These are phyloP conservation scores for Orbilia quercus DNA, from an alignment of 2,329 filamentous ascomycete genomes.

Conservation along the genomic window DNA sequence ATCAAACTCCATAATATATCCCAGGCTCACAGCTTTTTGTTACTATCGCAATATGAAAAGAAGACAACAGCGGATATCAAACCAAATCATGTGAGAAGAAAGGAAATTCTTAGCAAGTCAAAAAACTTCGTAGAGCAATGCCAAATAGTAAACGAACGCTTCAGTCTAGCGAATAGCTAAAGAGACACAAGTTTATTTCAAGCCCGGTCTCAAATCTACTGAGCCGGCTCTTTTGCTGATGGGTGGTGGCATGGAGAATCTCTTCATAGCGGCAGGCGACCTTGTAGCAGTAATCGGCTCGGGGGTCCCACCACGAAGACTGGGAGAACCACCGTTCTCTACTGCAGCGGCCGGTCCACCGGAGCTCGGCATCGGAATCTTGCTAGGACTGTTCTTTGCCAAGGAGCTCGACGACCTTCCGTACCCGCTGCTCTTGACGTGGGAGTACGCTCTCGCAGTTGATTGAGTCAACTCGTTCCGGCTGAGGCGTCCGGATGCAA, in stretches of 20 bases:
- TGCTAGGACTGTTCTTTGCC: constrained; percentile 40
- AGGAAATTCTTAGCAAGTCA: neutral
- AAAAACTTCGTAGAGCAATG: neutral
- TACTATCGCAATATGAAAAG: constrained; percentile 13
- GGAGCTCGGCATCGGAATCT: constrained; percentile 27
- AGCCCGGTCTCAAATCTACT: constrained; percentile 34
- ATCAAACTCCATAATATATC: constrained; percentile 53
- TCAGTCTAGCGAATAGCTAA: too few relatives aligned
- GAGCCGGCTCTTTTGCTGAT: constrained; percentile 49
- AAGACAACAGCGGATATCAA: constrained; percentile 2
- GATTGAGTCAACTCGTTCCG: constrained; percentile 14
- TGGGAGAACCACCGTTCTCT: neutral
- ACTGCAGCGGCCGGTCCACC: neutral
- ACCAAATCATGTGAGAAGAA: constrained; percentile 4
- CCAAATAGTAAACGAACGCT: neutral
- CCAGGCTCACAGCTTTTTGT: constrained; percentile 49
- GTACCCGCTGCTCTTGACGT: constrained; percentile 50
- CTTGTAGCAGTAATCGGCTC: constrained; percentile 21
- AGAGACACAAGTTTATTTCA: constrained; percentile 20
- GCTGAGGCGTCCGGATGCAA: constrained; percentile 25
- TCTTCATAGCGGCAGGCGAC: constrained; percentile 20
- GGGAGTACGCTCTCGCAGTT: constrained; percentile 36
- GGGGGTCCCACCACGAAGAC: constrained; percentile 26
- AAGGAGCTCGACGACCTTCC: constrained; percentile 37
- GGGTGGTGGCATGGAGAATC: constrained; percentile 50